These are phyloP conservation scores for Dalechampia spathulata DNA, from an alignment of 441 rosid species.

Conservation along the genomic window DNA sequence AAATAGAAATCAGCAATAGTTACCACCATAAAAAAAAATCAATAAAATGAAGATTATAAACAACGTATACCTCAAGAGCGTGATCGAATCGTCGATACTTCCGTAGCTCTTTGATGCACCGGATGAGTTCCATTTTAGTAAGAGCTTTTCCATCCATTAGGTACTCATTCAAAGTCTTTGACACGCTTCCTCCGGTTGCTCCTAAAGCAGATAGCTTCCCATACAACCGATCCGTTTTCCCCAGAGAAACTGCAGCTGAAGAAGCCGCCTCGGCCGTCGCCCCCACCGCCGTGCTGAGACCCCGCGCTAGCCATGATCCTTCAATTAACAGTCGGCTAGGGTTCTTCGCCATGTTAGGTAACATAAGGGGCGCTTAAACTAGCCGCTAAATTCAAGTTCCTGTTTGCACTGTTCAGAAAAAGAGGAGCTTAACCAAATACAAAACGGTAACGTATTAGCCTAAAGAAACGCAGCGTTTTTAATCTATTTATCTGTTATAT, in stretches of 20 bases:
- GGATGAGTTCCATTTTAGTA: constrained; percentile 35
- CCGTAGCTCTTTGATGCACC: constrained; percentile 53
- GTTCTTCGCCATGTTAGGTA: constrained; percentile 28
- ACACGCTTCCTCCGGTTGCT: constrained; percentile 46
- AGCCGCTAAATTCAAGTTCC: too few relatives aligned
- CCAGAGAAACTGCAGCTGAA: constrained; percentile 11
- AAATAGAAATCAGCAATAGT: too few relatives aligned
- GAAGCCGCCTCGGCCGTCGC: background rate
- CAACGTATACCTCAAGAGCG: constrained; percentile 55
- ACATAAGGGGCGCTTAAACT: too few relatives aligned
- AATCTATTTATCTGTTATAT: too few relatives aligned
- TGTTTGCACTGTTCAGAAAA: too few relatives aligned
- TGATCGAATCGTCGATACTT: constrained; percentile 41
- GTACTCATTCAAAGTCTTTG: constrained; percentile 47
- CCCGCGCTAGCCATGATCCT: constrained; percentile 28
- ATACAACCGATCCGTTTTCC: constrained; percentile 27
- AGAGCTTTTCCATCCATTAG: constrained; percentile 47
- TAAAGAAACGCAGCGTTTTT: too few relatives aligned
- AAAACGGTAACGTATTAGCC: too few relatives aligned
- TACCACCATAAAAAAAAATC: too few relatives aligned
- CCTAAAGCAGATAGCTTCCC: constrained; percentile 43
- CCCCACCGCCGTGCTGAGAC: constrained; percentile 21
- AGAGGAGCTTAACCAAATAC: too few relatives aligned
- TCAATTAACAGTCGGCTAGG: constrained; percentile 25
- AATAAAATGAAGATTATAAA: background rate